Conservation (phyloP, 2,329 filamentous ascomycete species). For the Periconia digitata region DNA sequence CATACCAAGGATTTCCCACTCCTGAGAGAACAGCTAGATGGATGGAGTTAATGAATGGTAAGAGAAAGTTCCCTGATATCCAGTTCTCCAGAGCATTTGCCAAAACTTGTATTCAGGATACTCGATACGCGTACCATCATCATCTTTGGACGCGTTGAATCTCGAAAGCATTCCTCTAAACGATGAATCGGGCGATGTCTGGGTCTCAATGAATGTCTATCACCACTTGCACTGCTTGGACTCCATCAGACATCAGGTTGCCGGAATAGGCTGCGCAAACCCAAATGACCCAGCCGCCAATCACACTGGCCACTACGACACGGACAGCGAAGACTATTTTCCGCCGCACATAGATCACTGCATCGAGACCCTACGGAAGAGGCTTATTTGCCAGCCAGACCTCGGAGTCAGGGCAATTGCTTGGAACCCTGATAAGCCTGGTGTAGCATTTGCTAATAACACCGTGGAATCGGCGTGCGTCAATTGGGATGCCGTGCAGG, state of each 20-base stretch:
- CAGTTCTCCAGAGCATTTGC: not conserved
- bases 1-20: slow-evolving; percentile 8
- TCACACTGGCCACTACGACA: not conserved
- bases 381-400: slow-evolving; percentile 10
- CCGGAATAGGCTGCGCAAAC: slow-evolving; percentile 4
- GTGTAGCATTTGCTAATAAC: slow-evolving; percentile 11
- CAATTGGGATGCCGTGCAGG: slow-evolving; percentile 7
- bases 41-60: slow-evolving; percentile 10
- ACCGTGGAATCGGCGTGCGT: slow-evolving; percentile 8
- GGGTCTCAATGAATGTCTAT: slow-evolving; percentile 9
- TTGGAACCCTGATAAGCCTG: slow-evolving; percentile 10
- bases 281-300: not conserved
- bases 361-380: slow-evolving; percentile 7
- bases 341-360: slow-evolving; percentile 12
- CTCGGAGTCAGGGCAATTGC: slow-evolving; percentile 9
- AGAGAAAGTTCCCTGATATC: not conserved
- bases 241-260: slow-evolving; percentile 9
- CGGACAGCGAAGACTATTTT: slow-evolving; percentile 3
- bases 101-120: not conserved
- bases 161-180: slow-evolving; percentile 9
- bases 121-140: slow-evolving; percentile 10
- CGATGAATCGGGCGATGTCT: slow-evolving; percentile 8
- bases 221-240: slow-evolving; percentile 8
- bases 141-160: slow-evolving; percentile 2
- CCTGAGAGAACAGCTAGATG: slow-evolving; percentile 6